phyloP scores from a whole-genome alignment of 768 basidiomycete genomes.

The Stropharia rugosoannulata region DNA sequence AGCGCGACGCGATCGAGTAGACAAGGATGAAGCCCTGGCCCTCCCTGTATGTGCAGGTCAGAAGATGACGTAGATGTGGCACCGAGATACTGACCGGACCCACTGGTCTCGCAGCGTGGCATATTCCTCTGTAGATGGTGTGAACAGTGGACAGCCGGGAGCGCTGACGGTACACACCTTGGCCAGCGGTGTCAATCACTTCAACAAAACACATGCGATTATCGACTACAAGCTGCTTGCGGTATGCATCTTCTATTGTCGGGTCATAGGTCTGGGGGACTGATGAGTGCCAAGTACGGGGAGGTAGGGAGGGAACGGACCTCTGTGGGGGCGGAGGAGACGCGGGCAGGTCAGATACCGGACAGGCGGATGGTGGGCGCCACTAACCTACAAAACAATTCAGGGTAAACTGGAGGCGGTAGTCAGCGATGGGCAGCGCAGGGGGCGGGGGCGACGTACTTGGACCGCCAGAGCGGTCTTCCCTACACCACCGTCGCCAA shows the following conservation, averaged over 20 bases:
- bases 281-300: conserved; percentile 14
- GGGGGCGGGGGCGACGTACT: conserved; percentile 44
- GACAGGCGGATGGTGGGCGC: conserved; percentile 9
- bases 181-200: conserved; percentile 96
- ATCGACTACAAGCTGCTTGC: conserved; percentile 93
- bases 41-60: conserved; percentile 52
- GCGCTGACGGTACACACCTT: conserved; percentile 58
- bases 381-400: conserved; percentile 93
- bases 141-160: conserved; percentile 16
- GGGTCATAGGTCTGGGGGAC: conserved; percentile 86
- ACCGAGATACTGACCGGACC: conserved; percentile 74
- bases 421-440: conserved; percentile 4
- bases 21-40: conserved; percentile 98
- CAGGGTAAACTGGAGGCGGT: conserved; percentile 73
- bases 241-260: conserved; percentile 97
- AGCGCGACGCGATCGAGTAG: conserved; percentile 94
- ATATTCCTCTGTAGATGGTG: conserved; percentile 76
- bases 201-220: conserved; percentile 95
- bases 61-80: conserved; percentile 8
- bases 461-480: conserved; percentile 97
- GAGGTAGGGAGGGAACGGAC: conserved; percentile 31
- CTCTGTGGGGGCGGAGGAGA: conserved; percentile 40
- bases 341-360: conserved; percentile 5
- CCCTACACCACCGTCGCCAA: conserved; percentile 96
- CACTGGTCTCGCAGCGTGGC: conserved; percentile 96